Evolutionary conservation across 176 grass and related monocot species (phyloP).

Genomic region (Saccharum officinarum): DNA sequence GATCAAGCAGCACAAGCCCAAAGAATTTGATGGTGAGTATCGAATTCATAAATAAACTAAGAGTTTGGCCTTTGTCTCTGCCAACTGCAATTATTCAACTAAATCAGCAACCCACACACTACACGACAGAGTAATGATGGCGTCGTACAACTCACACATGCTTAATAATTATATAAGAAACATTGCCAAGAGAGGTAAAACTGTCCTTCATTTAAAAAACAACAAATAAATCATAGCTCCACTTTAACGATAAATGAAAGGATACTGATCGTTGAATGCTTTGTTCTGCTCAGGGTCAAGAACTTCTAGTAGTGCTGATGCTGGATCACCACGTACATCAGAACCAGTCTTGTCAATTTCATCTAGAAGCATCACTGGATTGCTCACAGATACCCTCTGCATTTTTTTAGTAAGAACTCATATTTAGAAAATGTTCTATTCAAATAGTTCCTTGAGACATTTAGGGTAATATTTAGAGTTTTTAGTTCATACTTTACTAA

Average conservation of each 20-base stretch:
- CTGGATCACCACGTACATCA: conserved; percentile 94
- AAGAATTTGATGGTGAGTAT: not conserved
- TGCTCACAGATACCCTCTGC: conserved; percentile 94
- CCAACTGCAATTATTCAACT: conserved; percentile 14
- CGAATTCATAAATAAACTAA: conserved; percentile 14
- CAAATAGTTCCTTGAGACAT: not conserved
- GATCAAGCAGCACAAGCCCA: not conserved
- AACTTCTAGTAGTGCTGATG: conserved; percentile 98
- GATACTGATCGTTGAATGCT: conserved; percentile 98
- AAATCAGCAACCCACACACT: not conserved
- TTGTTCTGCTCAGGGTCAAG: conserved; percentile 97
- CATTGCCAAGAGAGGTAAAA: not conserved
- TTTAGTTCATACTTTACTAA: not conserved
- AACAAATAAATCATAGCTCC: conserved; percentile 19
- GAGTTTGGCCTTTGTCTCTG: not conserved
- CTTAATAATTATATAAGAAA: not conserved
- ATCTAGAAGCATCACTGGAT: conserved; percentile 99
- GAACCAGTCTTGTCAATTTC: conserved; percentile 99
- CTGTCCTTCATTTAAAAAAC: not conserved
- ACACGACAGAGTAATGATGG: not conserved
- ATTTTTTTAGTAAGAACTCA: conserved; percentile 32
- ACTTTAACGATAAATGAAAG: conserved; percentile 39
- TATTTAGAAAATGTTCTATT: conserved; percentile 1
- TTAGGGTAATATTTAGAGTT: not conserved
- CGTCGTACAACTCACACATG: not conserved